Conservation (phyloP, 441 rosid genomes). For the Adansonia madagascariensis region DNA sequence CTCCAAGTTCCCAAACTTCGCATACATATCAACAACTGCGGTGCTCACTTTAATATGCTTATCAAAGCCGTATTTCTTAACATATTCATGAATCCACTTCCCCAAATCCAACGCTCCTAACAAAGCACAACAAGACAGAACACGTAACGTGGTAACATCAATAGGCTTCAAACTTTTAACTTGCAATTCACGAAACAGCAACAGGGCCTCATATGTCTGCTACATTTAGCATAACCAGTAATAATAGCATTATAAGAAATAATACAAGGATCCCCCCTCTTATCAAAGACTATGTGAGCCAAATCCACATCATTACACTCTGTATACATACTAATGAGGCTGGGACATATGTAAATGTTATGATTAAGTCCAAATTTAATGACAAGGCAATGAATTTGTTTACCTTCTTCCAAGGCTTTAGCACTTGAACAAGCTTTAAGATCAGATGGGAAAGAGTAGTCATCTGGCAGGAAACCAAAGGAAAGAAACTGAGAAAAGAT, state of each 20-base stretch:
- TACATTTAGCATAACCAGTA: slow-evolving; percentile 58
- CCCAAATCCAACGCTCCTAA: slow-evolving; percentile 77
- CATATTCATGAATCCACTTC: slow-evolving; percentile 84
- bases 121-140: slow-evolving; percentile 71
- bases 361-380: slow-evolving; percentile 57
- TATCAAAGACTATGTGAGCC: slow-evolving; percentile 66
- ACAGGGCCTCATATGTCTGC: slow-evolving; percentile 75
- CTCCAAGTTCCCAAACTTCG: slow-evolving; percentile 82
- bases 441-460: slow-evolving; percentile 67
- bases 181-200: slow-evolving; percentile 71
- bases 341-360: slow-evolving; percentile 57
- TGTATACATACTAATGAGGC: slow-evolving; percentile 71
- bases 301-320: slow-evolving; percentile 65
- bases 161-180: slow-evolving; percentile 56
- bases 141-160: slow-evolving; percentile 73
- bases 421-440: slow-evolving; percentile 66
- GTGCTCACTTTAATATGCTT: slow-evolving; percentile 69
- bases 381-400: slow-evolving; percentile 68
- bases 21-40: slow-evolving; percentile 78
- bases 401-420: slow-evolving; percentile 64
- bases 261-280: slow-evolving; percentile 59
- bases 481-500: slow-evolving; percentile 49
- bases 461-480: slow-evolving; percentile 54
- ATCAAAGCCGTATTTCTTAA: slow-evolving; percentile 59
- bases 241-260: slow-evolving; percentile 73